Base-by-base conservation (phyloP, 1,284 basidiomycete genomes). In the Earliella scabrosa region DNA sequence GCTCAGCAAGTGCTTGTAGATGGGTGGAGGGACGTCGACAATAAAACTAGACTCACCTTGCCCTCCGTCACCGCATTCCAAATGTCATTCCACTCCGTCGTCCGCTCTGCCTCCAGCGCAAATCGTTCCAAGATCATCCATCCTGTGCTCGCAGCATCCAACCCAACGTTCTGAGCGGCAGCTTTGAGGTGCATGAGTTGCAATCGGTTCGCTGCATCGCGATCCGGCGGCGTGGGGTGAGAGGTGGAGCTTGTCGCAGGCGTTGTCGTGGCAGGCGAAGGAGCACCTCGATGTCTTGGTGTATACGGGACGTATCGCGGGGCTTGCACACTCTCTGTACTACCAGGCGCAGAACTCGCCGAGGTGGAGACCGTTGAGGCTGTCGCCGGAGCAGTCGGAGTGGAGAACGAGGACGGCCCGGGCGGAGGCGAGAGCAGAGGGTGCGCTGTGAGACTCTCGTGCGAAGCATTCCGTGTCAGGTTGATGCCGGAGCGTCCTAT, bases 121-220 rank as follows among this genome's bases (percentile, higher is more conserved):
- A 96, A 77, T 59, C 83, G 85, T 72, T 96, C 93, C 44, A 95
- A 76, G 46, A 96, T 92, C 18, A 84, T 84, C 92, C 92, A 94
- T 1, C 93, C 93, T 41, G 92, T 73, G 54, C 84, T 88, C 20
- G 79, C 81, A 23, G 81, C 80, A 54, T 87, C 88, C 43, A 93
- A 73, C 0, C 92, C 92, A 18, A 92, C 80, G 55, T 77, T 77
- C 71, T 95, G 93, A 1, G 86, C 88, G 2, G 87, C 87, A 1
- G 91, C 86, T 72, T 92, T 94, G 55, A 95, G 75, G 66, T 87
- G 89, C 74, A 92, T 88, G 18, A 92, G 73, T 68, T 94, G 91
- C 6, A 93, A 72, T 66, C 85, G 86, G 59, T 78, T 84, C 9
- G 86, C 82, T 3, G 86, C 87, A 66, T 83, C 82, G 21, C 81